Percentiles rank a stretch among this genome's conserved stretches.
Evolutionary conservation across 2,329 filamentous ascomycete species (phyloP).

Genomic region (Colletotrichum phormii): DNA sequence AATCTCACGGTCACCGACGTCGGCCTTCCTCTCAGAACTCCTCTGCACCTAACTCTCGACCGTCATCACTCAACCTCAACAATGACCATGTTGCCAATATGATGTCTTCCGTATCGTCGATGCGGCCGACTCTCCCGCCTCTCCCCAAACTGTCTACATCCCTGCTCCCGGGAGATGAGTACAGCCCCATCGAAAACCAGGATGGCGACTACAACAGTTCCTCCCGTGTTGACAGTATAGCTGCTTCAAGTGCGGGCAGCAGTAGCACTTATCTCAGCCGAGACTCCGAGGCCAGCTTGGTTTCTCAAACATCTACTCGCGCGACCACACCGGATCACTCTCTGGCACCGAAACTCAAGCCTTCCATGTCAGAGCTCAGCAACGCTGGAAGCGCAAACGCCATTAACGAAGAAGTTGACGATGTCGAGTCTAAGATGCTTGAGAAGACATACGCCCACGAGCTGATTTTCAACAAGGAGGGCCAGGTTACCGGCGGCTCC

Average conservation of each 20-base stretch:
- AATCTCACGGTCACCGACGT: conserved; percentile 35
- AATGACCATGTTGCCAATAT: conserved; percentile 56
- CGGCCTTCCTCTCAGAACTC: conserved; percentile 32
- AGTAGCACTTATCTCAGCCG: conserved; percentile 83
- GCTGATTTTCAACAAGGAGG: conserved; percentile 92
- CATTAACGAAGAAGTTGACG: conserved; percentile 79
- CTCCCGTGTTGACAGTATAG: conserved; percentile 75
- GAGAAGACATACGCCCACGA: conserved; percentile 93
- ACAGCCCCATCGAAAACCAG: conserved; percentile 60
- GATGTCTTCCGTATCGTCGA: conserved; percentile 59
- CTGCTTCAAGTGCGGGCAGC: conserved; percentile 81
- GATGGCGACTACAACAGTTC: conserved; percentile 63
- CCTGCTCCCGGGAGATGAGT: conserved; percentile 59
- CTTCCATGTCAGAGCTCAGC: conserved; percentile 77
- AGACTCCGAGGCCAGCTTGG: conserved; percentile 82
- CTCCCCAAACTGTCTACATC: conserved; percentile 69
- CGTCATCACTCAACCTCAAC: conserved; percentile 52
- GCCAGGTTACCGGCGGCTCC: conserved; percentile 92
- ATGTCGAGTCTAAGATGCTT: conserved; percentile 86
- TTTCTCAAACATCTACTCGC: conserved; percentile 86
- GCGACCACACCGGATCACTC: conserved; percentile 85
- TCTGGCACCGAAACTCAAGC: conserved; percentile 65
- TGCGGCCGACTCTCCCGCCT: conserved; percentile 63
- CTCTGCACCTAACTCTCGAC: conserved; percentile 54
- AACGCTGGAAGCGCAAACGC: conserved; percentile 69